These are phyloP conservation scores for Helotiales sp. DNA, from an alignment of 2,329 filamentous ascomycete genomes.

Conservation along the genomic window DNA sequence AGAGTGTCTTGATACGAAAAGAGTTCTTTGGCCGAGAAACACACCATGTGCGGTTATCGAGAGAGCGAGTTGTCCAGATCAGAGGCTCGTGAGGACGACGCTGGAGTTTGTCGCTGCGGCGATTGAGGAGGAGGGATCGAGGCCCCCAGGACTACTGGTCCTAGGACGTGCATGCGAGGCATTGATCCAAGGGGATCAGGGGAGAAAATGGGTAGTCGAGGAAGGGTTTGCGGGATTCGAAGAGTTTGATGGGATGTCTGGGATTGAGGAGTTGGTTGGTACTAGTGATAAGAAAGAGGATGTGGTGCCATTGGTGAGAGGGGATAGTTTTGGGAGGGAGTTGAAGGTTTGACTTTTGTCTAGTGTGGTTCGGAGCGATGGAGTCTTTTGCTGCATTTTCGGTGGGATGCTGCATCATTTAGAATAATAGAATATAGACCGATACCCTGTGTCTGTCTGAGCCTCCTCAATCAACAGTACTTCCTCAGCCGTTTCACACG, in stretches of 20 bases:
- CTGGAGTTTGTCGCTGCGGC: conserved; percentile 79
- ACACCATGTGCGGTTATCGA: conserved; percentile 94
- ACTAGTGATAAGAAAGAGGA: conserved; percentile 7
- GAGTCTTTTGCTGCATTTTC: conserved; percentile 5
- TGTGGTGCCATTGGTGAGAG: conserved; percentile 21
- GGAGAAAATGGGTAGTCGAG: conserved; percentile 79
- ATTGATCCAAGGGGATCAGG: conserved; percentile 61
- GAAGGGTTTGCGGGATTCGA: conserved; percentile 84
- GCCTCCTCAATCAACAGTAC: background rate
- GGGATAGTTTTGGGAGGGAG: conserved; percentile 30
- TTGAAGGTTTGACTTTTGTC: conserved; percentile 26
- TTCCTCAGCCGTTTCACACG: background rate
- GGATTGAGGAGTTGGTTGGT: conserved; percentile 30
- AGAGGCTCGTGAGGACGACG: conserved; percentile 89
- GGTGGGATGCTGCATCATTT: background rate
- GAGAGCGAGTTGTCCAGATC: conserved; percentile 90
- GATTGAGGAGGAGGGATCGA: conserved; percentile 85
- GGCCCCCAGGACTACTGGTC: conserved; percentile 87
- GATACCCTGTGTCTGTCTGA: background rate
- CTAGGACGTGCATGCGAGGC: conserved; percentile 85
- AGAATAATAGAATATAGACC: conserved; percentile 11
- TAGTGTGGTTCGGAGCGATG: too few relatives aligned
- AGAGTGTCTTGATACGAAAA: conserved; percentile 39
- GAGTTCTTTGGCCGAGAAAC: conserved; percentile 68
- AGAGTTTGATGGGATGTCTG: conserved; percentile 28